Evolutionary conservation across 2,329 filamentous ascomycete species (phyloP), one percentile per base, ranked within the genome.

Genomic region (Arthrobotrys megalospora): DNA sequence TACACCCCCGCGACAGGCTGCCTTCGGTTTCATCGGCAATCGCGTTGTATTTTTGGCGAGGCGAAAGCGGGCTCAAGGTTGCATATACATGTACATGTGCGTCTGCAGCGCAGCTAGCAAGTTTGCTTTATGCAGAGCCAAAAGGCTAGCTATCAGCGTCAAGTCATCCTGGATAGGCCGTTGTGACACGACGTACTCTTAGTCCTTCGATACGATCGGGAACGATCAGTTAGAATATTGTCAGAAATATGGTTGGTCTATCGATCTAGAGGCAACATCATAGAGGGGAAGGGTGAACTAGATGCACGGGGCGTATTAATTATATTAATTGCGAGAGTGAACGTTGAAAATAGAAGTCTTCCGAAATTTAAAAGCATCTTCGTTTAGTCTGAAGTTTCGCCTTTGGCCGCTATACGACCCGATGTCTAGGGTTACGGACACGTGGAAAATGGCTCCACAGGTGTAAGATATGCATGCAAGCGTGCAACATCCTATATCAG

Each of bases 1-100:
- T 36, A 60, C 6, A 60, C 55, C 52, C 19, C 52, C 55, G 55
- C 55, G 8, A 60, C 55, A 28, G 12, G 11, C 36, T 14, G 16
- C 12, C 19, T 60, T 19, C 10, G n/a, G 52, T 43, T 28, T 43
- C 19, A 36, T 60, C 55, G 55, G 55, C 36, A 60, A 60, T 16
- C 55, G 55, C 55, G 55, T 60, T 24, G 55, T 60, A 43, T 60
- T 60, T 43, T 60, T 60, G n/a, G 55, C 36, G 55, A 60, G 55
- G 55, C 34, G 36, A 60, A 24, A 43, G 21, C 43, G 14, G 34
- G 53, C 53, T 41, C 6, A 19, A 21, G 53, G 32, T 16, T 41
- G 53, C 34, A 58, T 58, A 21, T 21, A 16, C 32, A 43, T 43
- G 36, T 21, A 16, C 32, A 43, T 43, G 36, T 43, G 55, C 36